Base-by-base conservation (phyloP, 805 yeast genomes). In the Candida tallmaniae region DNA sequence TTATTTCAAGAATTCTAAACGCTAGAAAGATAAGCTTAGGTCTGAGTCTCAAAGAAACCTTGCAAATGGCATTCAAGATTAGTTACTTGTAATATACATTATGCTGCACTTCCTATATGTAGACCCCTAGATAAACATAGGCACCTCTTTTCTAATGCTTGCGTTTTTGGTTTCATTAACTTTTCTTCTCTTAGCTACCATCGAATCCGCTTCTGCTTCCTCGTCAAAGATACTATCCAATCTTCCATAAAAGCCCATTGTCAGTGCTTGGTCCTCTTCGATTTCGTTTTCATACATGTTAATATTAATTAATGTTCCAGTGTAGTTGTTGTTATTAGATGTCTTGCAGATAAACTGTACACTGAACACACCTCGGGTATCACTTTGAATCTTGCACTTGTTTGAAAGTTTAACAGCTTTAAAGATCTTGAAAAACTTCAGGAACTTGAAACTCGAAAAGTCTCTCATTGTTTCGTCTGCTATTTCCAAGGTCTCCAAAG, bases 401-500 rank as follows among this genome's bases (percentile, higher is more conserved):
- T 59, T 39, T 3, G 70, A 60, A 6, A 64, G 46, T 36, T 59
- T 61, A 8, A 65, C 70, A 2, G 65, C 62, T 24, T 48, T 52
- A 27, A 56, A 45, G 12, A 64, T 56, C 39, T 52, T 58, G 32
- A 51, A 50, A 32, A 67, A 65, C 21, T 51, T 56, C 16, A 41
- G 23, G 38, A 65, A 67, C 23, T 55, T 54, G 39, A 58, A 58
- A 35, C 57, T 47, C 1, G 66, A 56, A 4, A 48, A 40, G 0
- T 52, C 51, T 10, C 29, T 42, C 45, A 27, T 27, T 5, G 38
- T 40, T 2, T 55, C 54, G 17, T 46, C 50, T 41, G 44, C 64
- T 2, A 74, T 47, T n/a, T 52, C 65, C 20, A 85, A 52, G 27
- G 78, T 77, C 41, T 83, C 90, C 21, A 87, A 53, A 9, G 78